Conservation (phyloP, 495 filamentous ascomycete genomes). For the Penicillium goetzii region DNA sequence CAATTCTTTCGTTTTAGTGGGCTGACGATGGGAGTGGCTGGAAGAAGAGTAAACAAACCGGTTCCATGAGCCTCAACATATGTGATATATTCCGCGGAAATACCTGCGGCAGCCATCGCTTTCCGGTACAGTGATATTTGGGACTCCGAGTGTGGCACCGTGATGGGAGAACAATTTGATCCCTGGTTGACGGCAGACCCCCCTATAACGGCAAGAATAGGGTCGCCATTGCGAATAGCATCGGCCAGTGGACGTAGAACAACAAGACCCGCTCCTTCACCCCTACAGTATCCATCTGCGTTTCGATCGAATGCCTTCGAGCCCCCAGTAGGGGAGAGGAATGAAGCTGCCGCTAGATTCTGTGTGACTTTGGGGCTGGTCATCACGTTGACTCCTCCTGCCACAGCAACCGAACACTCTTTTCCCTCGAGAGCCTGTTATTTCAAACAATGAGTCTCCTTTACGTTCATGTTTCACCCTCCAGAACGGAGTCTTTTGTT, state of each 20-base stretch:
- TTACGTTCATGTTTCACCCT: neutral
- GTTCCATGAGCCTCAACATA: conserved; percentile 48
- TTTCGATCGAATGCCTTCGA: conserved; percentile 69
- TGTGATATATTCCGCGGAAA: conserved; percentile 23
- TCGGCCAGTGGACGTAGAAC: conserved; percentile 64
- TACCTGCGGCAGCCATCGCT: conserved; percentile 10
- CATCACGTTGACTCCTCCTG: conserved; percentile 28
- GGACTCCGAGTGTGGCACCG: conserved; percentile 41
- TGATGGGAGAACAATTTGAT: conserved; percentile 33
- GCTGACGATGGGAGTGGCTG: neutral
- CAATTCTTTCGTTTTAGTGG: neutral
- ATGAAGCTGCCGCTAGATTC: conserved; percentile 29
- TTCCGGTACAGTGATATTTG: conserved; percentile 36
- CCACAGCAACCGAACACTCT: neutral
- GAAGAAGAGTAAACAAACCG: neutral
- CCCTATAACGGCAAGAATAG: conserved; percentile 61
- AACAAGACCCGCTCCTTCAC: conserved; percentile 63
- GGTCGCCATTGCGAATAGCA: conserved; percentile 61
- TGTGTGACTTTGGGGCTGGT: conserved; percentile 27
- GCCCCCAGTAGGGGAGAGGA: conserved; percentile 31
- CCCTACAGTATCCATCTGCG: conserved; percentile 71
- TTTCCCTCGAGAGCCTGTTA: conserved; percentile 30
- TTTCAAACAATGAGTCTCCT: conserved; percentile 10
- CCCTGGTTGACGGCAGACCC: conserved; percentile 34
- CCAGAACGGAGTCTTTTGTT: neutral